Percentiles rank a stretch among this genome's conserved stretches.
Conservation (phyloP, 2,329 filamentous ascomycete genomes). For the Xylaria sp. region DNA sequence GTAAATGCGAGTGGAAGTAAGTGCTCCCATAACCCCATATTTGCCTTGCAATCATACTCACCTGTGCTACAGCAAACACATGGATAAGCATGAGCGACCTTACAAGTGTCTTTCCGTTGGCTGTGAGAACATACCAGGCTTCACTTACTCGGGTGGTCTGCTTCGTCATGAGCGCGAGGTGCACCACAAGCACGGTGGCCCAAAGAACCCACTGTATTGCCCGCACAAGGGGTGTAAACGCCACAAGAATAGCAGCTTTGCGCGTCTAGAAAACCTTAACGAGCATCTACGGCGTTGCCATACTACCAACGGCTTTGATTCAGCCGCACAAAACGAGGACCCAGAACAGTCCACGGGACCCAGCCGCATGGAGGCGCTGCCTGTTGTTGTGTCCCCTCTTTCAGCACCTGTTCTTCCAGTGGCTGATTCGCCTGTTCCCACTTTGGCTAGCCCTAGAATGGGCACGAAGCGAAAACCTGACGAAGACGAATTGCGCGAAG, state of each 20-base stretch:
- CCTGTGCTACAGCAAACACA: slow-evolving; percentile 78
- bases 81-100: slow-evolving; percentile 96
- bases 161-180: slow-evolving; percentile 93
- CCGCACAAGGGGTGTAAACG: slow-evolving; percentile 90
- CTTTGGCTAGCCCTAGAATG: slow-evolving; percentile 31
- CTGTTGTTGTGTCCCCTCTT: slow-evolving; percentile 12
- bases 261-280: slow-evolving; percentile 91
- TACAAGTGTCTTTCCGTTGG: slow-evolving; percentile 86
- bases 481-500: slow-evolving; percentile 65
- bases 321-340: slow-evolving; percentile 45
- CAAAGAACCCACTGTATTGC: slow-evolving; percentile 88
- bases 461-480: slow-evolving; percentile 61
- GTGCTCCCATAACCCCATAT: slow-evolving; percentile 52
- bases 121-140: slow-evolving; percentile 91
- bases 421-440: background rate
- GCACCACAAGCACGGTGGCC: slow-evolving; percentile 88
- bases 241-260: slow-evolving; percentile 86
- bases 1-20: slow-evolving; percentile 96
- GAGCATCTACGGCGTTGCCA: slow-evolving; percentile 95
- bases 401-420: background rate
- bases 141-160: slow-evolving; percentile 93
- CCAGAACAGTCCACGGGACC: slow-evolving; percentile 40
- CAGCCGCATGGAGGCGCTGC: background rate
- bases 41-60: slow-evolving; percentile 39
- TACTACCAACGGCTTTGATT: slow-evolving; percentile 51